Base-by-base conservation (phyloP, 768 basidiomycete genomes). In the Auricularia cornea region DNA sequence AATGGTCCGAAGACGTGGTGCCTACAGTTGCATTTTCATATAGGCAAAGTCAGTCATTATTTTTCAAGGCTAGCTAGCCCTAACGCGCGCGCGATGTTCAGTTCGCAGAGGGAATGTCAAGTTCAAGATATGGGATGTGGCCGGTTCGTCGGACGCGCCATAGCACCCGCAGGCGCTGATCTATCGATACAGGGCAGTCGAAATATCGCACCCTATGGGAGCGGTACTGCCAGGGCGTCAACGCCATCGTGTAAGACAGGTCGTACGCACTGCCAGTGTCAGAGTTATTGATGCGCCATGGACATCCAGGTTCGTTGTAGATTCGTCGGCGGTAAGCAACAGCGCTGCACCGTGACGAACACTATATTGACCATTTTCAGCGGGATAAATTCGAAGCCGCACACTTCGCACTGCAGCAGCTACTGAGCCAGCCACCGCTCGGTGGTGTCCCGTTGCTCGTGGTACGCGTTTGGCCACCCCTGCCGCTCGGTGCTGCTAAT, bases 1-100 rank as follows among this genome's bases (percentile, higher is more conserved):
- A 95, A 85, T 97, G 92, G 90, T 92, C 90, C 64, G 92, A 95
- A 78, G 94, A 96, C 62, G 92, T 94, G n/a, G 94, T 94, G 0
- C 94, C 94, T 0, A 97, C 94, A 1, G 90, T 97, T 26, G 92
- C 94, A 6, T 97, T 94, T 79, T 94, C 94, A 68, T 86, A 94
- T 69, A 82, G 91, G 23, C 92, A 91, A 66, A 64, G 66, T 67
- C 31, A n/a, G 33, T 29, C 6, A 10, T 26, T 14, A 26, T 23
- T 16, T 31, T 28, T 18, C 41, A 18, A 10, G 16, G 29, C 12
- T 63, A 26, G 35, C 28, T 2, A 30, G 14, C 57, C 20, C 33
- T 38, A 14, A 38, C 35, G 16, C 35, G 35, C 20, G 12, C n/a
- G 60, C n/a, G 40, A 64, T 35, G 23, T 18, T 20, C 41, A 72